Percentiles rank a stretch among this genome's conserved stretches.
phyloP scores from a whole-genome alignment of 1,139 yeast genomes.

The Martiniozyma asiatica region DNA sequence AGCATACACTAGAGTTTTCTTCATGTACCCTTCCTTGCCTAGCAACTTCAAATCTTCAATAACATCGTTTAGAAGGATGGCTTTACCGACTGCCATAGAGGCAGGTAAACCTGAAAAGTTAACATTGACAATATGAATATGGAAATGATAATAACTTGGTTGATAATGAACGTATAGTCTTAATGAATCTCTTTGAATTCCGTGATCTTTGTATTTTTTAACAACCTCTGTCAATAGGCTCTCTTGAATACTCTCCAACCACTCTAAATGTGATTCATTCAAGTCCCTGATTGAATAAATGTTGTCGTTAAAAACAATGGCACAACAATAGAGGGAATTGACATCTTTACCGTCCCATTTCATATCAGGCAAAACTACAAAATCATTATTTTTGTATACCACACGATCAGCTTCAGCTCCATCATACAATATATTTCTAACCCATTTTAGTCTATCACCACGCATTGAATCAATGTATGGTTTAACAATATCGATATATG shows the following conservation, averaged over 20 bases:
- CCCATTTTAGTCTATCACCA: slow-evolving; percentile 83
- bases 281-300: slow-evolving; percentile 73
- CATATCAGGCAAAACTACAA: slow-evolving; percentile 65
- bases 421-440: slow-evolving; percentile 64
- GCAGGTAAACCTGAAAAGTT: slow-evolving; percentile 63
- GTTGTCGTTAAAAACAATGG: slow-evolving; percentile 62
- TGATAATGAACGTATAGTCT: slow-evolving; percentile 81
- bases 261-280: slow-evolving; percentile 40
- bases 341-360: slow-evolving; percentile 81
- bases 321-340: slow-evolving; percentile 64
- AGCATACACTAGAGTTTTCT: slow-evolving; percentile 37
- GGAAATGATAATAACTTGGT: slow-evolving; percentile 94
- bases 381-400: slow-evolving; percentile 50
- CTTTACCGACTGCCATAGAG: slow-evolving; percentile 68
- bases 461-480: slow-evolving; percentile 73
- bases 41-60: slow-evolving; percentile 52
- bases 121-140: slow-evolving; percentile 77
- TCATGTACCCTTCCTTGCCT: slow-evolving; percentile 37
- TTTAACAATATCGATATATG: slow-evolving; percentile 46
- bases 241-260: slow-evolving; percentile 35
- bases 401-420: slow-evolving; percentile 82
- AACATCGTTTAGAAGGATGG: slow-evolving; percentile 69
- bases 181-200: slow-evolving; percentile 37
- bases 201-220: slow-evolving; percentile 25
- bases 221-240: slow-evolving; percentile 38